Evolutionary conservation across 306 rosid genomes (phyloP).

Genomic region (Fragaria ananassa): DNA sequence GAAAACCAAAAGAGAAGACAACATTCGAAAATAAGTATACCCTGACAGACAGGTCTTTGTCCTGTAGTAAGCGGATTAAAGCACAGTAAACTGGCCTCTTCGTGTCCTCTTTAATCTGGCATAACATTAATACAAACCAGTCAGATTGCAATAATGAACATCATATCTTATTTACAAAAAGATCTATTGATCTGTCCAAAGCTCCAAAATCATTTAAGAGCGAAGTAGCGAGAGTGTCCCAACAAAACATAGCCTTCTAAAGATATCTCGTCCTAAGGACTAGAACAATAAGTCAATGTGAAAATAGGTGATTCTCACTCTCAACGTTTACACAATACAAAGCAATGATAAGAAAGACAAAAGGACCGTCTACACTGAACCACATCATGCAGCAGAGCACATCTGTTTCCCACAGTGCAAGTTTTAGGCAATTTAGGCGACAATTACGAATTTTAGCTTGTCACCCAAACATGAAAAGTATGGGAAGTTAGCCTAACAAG

Average conservation of each 20-base stretch:
- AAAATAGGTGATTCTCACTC: background rate
- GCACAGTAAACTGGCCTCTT: slow-evolving; percentile 90
- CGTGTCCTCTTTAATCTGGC: slow-evolving; percentile 81
- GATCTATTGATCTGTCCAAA: background rate
- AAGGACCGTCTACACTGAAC: background rate
- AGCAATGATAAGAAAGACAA: background rate
- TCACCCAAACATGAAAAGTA: background rate
- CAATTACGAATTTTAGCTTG: background rate
- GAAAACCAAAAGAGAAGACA: slow-evolving; percentile 24
- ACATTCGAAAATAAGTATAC: slow-evolving; percentile 41
- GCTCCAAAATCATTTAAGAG: background rate
- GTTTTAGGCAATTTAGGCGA: background rate
- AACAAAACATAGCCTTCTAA: background rate
- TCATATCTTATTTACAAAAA: background rate
- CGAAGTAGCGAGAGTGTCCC: background rate
- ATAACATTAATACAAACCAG: slow-evolving; percentile 25
- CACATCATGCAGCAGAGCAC: background rate
- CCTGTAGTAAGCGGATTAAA: slow-evolving; percentile 80
- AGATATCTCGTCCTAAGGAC: background rate
- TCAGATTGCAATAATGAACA: background rate
- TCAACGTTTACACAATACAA: background rate
- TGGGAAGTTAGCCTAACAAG: background rate
- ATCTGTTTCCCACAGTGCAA: background rate
- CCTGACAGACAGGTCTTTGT: slow-evolving; percentile 76
- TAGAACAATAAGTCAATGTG: background rate